These are phyloP conservation scores for Leccinum rimulosum DNA, from an alignment of 768 basidiomycete genomes.

Conservation along the genomic window DNA sequence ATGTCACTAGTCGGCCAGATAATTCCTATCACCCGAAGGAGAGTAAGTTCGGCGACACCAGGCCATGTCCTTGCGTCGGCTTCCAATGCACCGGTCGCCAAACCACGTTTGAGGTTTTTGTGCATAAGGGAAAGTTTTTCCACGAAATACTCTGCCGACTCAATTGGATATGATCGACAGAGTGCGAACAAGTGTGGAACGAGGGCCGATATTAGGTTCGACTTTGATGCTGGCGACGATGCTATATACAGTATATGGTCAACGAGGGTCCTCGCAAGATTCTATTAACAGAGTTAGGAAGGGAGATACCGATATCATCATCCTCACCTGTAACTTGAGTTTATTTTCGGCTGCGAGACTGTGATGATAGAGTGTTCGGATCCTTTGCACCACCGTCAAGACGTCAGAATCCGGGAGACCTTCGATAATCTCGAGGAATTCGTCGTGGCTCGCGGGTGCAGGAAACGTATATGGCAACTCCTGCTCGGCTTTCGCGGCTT, in stretches of 20 bases:
- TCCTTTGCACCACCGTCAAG: slow-evolving; percentile 81
- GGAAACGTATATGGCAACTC: slow-evolving; percentile 93
- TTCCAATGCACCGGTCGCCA: slow-evolving; percentile 64
- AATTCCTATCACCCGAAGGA: slow-evolving; percentile 76
- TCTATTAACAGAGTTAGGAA: slow-evolving; percentile 40
- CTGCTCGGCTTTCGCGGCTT: slow-evolving; percentile 32
- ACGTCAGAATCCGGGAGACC: slow-evolving; percentile 70
- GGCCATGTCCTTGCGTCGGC: slow-evolving; percentile 83
- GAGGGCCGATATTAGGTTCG: slow-evolving; percentile 59
- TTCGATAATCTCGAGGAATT: slow-evolving; percentile 82
- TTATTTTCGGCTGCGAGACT: slow-evolving; percentile 92
- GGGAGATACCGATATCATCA: background rate
- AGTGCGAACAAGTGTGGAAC: slow-evolving; percentile 79
- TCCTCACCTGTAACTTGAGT: slow-evolving; percentile 78
- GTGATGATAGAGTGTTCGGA: slow-evolving; percentile 87
- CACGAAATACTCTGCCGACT: slow-evolving; percentile 75
- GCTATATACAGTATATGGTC: slow-evolving; percentile 85
- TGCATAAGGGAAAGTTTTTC: slow-evolving; percentile 87
- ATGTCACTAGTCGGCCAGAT: slow-evolving; percentile 96
- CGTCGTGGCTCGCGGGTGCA: slow-evolving; percentile 83
- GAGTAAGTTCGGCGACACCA: slow-evolving; percentile 71
- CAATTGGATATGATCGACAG: slow-evolving; percentile 76
- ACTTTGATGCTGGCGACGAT: slow-evolving; percentile 57
- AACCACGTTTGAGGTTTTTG: slow-evolving; percentile 84
- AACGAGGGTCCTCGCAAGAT: slow-evolving; percentile 71